Base-by-base conservation (phyloP, 164 flowering plant genomes). In the Stephania yunnanensis region DNA sequence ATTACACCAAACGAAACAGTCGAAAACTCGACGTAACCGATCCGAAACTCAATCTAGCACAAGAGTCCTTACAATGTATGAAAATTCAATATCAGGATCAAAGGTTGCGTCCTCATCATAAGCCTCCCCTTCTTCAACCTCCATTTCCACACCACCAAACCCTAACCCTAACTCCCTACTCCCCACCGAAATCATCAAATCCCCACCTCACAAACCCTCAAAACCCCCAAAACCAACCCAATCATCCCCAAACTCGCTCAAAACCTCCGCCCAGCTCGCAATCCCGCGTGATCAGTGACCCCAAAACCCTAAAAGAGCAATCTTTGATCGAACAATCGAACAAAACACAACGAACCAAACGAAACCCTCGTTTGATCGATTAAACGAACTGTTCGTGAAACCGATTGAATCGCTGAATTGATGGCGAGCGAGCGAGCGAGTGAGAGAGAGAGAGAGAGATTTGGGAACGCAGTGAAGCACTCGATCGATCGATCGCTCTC, bases 41-140 rank as follows among this genome's bases (percentile, higher is more conserved):
- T 55, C 17, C 12, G 17, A 55, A 55, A 55, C 11, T 12, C 19
- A 5, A 7, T 58, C n/a, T 13, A 5, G 20, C 20, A 50, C 15
- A 17, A 11, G 76, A 79, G 58, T 73, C 76, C 97, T 86, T 87
- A 91, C 97, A 82, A 92, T 80, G 91, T 91, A 89, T 76, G 95
- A 87, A 78, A 91, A 84, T 77, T 73, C 88, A 36, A 74, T 80
- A 74, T 89, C 91, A 82, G 87, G 89, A 78, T 91, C 91, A 79
- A 85, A 72, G 78, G 70, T 70, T 36, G 76, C 77, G 12, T 81
- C 87, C 64, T 81, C 80, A 5, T 85, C 85, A 80, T 78, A 88
- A 74, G 97, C 94, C 78, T 93, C 99, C 20, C 98, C 97, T 91
- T 95, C 98, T 88, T 93, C 99, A 79, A 95, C 87, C 87, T 93